Percentiles rank a stretch among this genome's conserved stretches.
phyloP scores from a whole-genome alignment of 306 rosid species.

The Cucurbita maxima region DNA sequence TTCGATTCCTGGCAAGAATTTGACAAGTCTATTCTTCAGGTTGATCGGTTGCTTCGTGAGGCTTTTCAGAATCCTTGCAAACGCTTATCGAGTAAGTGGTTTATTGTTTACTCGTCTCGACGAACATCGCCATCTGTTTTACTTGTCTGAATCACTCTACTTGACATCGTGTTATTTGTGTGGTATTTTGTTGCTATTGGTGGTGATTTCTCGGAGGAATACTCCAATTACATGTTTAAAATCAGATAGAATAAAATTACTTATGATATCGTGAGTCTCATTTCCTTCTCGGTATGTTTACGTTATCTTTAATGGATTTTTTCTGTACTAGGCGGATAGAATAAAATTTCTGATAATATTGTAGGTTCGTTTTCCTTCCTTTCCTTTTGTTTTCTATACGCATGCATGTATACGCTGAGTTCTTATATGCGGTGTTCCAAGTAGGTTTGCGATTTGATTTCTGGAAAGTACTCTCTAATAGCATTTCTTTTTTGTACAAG shows the following conservation, averaged over 20 bases:
- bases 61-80: constrained; percentile 85
- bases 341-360: background rate
- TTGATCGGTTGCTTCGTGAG: constrained; percentile 76
- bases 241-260: background rate
- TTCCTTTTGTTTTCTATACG: background rate
- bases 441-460: background rate
- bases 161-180: background rate
- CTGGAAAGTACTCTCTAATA: background rate
- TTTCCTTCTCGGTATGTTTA: background rate
- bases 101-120: background rate
- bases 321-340: background rate
- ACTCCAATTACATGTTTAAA: background rate
- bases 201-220: background rate
- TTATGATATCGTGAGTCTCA: background rate
- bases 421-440: background rate
- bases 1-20: constrained; percentile 15
- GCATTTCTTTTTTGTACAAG: background rate
- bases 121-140: background rate
- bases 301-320: background rate
- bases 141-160: background rate
- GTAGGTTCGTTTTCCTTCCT: background rate
- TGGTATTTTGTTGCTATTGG: background rate
- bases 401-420: background rate
- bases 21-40: constrained; percentile 44
- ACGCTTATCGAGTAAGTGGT: constrained; percentile 51